Base-by-base conservation (phyloP, 2,329 filamentous ascomycete genomes). In the Microthyrium microscopicum region DNA sequence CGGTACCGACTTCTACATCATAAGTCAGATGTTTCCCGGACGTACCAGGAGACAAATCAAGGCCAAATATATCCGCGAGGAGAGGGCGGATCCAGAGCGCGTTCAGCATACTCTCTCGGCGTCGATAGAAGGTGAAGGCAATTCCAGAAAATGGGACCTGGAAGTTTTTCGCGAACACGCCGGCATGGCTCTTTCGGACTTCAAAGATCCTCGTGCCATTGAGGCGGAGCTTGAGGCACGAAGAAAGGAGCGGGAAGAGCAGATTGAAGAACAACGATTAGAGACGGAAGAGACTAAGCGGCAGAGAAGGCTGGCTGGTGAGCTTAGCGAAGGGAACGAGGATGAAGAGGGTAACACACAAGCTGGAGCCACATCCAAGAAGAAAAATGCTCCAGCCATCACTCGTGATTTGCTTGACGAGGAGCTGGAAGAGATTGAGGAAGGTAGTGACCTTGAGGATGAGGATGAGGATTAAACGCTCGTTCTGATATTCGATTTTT, bases 1-100 rank as follows among this genome's bases (percentile, higher is more conserved):
- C 47, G 82, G 82, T 36, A 87, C 79, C 2, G 80, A 87, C 49
- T 91, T 89, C 48, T 68, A 76, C 50, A 80, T 81, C 55, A 84
- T 91, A 44, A 67, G 70, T 38, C 70, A 71, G 44, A 73, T 84
- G 66, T 85, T 91, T 46, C 69, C 73, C 1, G 67, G 69, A 41
- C 73, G 77, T 46, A 77, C 69, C 39, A 67, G 82, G 13, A 68
- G 75, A 20, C 72, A 80, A 50, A 67, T 89, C 55, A 87, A 87
- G 57, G 66, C 77, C 42, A 89, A 89, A 51, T 89, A 82, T 56
- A 79, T 76, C 45, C 73, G 76, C 39, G 82, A 89, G 54, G 81
- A 89, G 55, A 64, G 70, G 21, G 60, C 70, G 34, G 66, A 76
- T 41, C 73, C 77, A 0, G 55, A 58, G 3, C 66, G 69, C 40